phyloP scores from a whole-genome alignment of 2,329 filamentous ascomycete species.

The Pseudogymnoascus sp. region DNA sequence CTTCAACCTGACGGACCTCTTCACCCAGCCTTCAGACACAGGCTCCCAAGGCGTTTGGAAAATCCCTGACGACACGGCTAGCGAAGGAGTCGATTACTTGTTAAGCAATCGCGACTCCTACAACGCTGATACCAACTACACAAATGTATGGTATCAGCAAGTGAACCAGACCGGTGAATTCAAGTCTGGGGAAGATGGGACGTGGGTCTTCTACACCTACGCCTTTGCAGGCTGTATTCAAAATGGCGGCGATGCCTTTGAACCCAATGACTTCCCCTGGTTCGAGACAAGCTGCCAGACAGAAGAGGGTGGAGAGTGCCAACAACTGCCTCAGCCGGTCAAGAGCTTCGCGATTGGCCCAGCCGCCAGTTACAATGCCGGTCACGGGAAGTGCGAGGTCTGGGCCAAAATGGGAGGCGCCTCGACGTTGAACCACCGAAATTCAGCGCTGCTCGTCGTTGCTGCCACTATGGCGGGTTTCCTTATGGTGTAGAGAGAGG shows the following conservation, averaged over 20 bases:
- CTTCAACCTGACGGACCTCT: neutral
- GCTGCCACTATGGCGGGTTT: neutral
- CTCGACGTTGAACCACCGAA: neutral
- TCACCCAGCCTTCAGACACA: neutral
- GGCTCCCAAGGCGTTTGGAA: neutral
- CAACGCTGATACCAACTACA: neutral
- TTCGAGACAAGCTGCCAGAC: slow-evolving; percentile 3
- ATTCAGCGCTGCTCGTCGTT: neutral
- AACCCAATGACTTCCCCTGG: neutral
- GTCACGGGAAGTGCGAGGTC: neutral
- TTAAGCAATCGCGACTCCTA: neutral
- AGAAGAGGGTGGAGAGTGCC: neutral
- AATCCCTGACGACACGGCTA: neutral
- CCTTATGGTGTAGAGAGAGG: neutral
- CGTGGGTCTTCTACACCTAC: neutral
- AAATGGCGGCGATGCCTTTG: neutral
- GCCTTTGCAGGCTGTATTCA: neutral
- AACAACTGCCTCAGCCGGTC: neutral
- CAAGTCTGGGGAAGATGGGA: neutral
- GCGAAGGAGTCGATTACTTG: neutral
- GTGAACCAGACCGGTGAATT: neutral
- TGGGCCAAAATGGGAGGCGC: neutral
- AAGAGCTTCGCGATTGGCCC: neutral
- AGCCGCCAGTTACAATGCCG: neutral
- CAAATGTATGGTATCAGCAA: neutral